Evolutionary conservation across 2,329 filamentous ascomycete genomes (phyloP), one percentile per base, ranked within the genome.

Genomic region (Sporothrix curviconia): DNA sequence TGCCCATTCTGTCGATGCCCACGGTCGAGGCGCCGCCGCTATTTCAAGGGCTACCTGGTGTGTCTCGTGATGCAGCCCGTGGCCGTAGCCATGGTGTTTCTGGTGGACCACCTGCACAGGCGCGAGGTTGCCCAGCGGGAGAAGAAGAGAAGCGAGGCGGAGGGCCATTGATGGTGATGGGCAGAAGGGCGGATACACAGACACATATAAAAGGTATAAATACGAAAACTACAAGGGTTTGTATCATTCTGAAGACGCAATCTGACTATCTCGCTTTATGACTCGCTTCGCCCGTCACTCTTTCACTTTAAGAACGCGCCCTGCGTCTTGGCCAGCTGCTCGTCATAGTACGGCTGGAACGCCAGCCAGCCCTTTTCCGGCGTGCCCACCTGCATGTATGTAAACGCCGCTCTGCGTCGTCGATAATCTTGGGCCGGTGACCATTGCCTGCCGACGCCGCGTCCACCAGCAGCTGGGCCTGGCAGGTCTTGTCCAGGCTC

Each of bases 391-490:
- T 60, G 61, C 34, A 51, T 22, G 6, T 56, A 53, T 6, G 62
- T 59, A 58, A 67, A 66, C 7, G 66, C 66, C 9, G 70, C 70
- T 72, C 70, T 22, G 67, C 67, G 60, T 72, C 68, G 55, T 65
- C 66, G 60, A 72, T 71, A 58, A 71, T 15, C 28, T 60, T 63
- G 63, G 40, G 52, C 22, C 34, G 7, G 22, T 54, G 30, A 2
- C 58, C 54, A 4, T 46, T 43, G 14, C 55, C 55, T 8, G 22
- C 32, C 4, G 37, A 14, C 70, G 74, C 52, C 1, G 80, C 81
- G 64, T 90, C 86, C 15, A 83, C 81, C 57, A 81, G 71, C 36
- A 90, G 70, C 68, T 90, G 87, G 8, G 85, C 76, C 56, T 84
- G 78, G 63, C 86, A 90, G 4, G 80, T 81, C 40, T 83, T 76